phyloP scores from a whole-genome alignment of 2,329 filamentous ascomycete genomes.

The Talaromyces sp. region DNA sequence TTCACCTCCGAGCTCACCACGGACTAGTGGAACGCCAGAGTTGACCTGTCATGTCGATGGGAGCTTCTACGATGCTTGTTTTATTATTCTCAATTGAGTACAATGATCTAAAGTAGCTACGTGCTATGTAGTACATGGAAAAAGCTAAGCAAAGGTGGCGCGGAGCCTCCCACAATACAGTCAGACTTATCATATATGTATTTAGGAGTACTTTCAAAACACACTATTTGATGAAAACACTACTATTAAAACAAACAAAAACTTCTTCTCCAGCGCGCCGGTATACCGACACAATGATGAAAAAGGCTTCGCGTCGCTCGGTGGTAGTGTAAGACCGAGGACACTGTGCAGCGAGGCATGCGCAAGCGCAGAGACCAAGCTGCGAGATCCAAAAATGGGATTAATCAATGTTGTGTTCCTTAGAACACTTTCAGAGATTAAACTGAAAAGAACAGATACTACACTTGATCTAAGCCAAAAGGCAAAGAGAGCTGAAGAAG shows the following conservation, averaged over 20 bases:
- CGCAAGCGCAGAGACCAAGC: slow-evolving; percentile 67
- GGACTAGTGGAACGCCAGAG: background rate
- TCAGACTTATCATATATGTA: too few species aligned
- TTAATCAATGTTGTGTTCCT: slow-evolving; percentile 72
- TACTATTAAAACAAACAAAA: background rate
- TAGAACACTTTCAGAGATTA: slow-evolving; percentile 86
- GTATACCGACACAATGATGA: slow-evolving; percentile 56
- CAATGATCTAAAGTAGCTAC: background rate
- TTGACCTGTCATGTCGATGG: background rate
- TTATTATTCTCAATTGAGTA: background rate
- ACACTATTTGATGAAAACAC: too few species aligned
- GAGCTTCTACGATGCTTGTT: background rate
- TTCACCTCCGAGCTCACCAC: background rate
- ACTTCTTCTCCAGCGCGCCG: slow-evolving; percentile 55
- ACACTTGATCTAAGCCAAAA: slow-evolving; percentile 84
- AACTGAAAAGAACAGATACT: slow-evolving; percentile 97
- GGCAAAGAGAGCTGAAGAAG: slow-evolving; percentile 49
- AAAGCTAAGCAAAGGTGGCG: too few species aligned
- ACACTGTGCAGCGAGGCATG: slow-evolving; percentile 64
- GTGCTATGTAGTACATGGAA: too few species aligned
- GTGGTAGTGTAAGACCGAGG: slow-evolving; percentile 72
- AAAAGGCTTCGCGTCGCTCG: slow-evolving; percentile 65
- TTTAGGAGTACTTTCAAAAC: too few species aligned
- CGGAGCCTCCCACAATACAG: too few species aligned
- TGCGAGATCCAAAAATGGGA: slow-evolving; percentile 66